Evolutionary conservation across 78 protist species (phyloP).

Genomic region (Pigoraptor vietnamica): DNA sequence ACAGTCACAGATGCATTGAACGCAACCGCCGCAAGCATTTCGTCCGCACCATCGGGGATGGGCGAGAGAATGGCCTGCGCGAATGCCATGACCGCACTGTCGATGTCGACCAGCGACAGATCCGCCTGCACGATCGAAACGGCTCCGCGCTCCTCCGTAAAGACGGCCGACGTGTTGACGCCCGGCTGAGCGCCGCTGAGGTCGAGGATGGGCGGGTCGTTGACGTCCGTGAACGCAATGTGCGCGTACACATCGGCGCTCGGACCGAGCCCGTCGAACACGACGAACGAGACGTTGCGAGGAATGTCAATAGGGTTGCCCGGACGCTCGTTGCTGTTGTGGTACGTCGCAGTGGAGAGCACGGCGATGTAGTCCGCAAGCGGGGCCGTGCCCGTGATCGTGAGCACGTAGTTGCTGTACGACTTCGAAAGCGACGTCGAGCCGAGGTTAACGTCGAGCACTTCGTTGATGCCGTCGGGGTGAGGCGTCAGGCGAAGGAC

Average conservation of each 20-base stretch:
- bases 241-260: background rate
- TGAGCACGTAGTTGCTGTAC: background rate
- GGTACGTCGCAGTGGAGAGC: background rate
- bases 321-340: background rate
- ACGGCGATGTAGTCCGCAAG: background rate
- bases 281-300: background rate
- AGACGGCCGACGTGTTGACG: background rate
- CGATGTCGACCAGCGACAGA: background rate
- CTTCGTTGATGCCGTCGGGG: background rate
- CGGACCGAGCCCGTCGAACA: background rate
- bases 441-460: background rate
- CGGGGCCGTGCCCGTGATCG: background rate
- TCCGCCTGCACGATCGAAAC: background rate
- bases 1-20: background rate
- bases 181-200: background rate
- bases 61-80: background rate
- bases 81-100: background rate
- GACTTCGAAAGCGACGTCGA: background rate
- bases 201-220: constrained; percentile 1
- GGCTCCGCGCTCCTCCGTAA: background rate
- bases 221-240: background rate
- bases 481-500: background rate
- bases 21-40: background rate
- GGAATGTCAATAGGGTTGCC: background rate
- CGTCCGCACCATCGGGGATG: background rate